phyloP scores from a whole-genome alignment of 1,284 basidiomycete species.

The Ustilago crameri region DNA sequence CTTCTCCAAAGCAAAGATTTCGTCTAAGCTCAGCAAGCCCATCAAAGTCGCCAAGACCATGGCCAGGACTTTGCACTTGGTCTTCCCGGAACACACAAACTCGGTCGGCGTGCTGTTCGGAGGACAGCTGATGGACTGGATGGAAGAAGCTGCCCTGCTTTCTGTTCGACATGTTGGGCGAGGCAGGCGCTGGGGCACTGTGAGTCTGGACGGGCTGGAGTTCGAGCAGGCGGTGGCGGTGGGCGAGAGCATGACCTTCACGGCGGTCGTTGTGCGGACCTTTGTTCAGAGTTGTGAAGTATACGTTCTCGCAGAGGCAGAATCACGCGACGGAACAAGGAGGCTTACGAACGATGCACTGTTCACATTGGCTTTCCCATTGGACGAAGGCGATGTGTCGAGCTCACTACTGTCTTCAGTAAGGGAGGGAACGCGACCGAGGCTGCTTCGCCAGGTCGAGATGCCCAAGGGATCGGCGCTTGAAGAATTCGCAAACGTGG shows the following conservation, averaged over 20 bases:
- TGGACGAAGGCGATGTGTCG: slow-evolving; percentile 24
- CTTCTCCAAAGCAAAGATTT: slow-evolving; percentile 15
- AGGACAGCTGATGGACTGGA: slow-evolving; percentile 62
- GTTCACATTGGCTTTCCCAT: slow-evolving; percentile 52
- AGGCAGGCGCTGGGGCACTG: slow-evolving; percentile 50
- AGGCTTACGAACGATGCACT: slow-evolving; percentile 58
- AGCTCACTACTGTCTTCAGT: slow-evolving; percentile 5
- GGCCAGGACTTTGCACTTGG: slow-evolving; percentile 49
- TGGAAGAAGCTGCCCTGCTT: slow-evolving; percentile 56
- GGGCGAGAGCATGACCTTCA: slow-evolving; percentile 55
- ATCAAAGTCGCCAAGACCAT: slow-evolving; percentile 51
- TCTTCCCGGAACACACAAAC: slow-evolving; percentile 61
- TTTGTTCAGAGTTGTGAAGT: slow-evolving; percentile 55
- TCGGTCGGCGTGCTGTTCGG: slow-evolving; percentile 54
- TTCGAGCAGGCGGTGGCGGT: slow-evolving; percentile 52
- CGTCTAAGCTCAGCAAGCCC: slow-evolving; percentile 32
- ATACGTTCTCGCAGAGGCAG: slow-evolving; percentile 55
- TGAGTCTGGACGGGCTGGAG: slow-evolving; percentile 56
- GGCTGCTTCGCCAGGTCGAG: slow-evolving; percentile 30
- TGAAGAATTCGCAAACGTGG: slow-evolving; percentile 40
- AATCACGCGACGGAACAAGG: slow-evolving; percentile 41
- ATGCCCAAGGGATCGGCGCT: slow-evolving; percentile 45
- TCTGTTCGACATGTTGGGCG: slow-evolving; percentile 38
- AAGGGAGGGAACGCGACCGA: slow-evolving; percentile 4
- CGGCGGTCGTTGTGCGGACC: slow-evolving; percentile 46